Evolutionary conservation across 306 rosid species (phyloP).

Genomic region (Vigna trinervia): DNA sequence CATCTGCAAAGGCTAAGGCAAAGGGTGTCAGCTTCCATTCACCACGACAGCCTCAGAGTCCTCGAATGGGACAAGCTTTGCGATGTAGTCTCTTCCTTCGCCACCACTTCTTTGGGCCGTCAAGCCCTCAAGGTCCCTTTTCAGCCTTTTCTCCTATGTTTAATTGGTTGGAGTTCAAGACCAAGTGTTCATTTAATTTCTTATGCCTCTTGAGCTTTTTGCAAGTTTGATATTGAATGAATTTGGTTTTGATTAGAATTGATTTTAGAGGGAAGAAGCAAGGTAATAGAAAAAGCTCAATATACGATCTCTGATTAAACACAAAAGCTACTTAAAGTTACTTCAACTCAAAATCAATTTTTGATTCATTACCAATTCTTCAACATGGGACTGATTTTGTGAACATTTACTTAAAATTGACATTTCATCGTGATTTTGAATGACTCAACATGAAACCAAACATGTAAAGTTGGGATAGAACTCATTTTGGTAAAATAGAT

Average conservation of each 20-base stretch:
- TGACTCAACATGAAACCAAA: neutral
- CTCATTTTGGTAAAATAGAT: neutral
- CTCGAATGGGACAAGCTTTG: slow-evolving; percentile 93
- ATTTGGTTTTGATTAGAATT: neutral
- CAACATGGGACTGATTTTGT: neutral
- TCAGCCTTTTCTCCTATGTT: neutral
- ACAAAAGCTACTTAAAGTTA: neutral
- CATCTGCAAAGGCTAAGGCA: slow-evolving; percentile 41
- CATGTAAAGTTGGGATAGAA: neutral
- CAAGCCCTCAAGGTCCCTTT: slow-evolving; percentile 68
- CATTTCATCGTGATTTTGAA: neutral
- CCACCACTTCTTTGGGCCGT: slow-evolving; percentile 82
- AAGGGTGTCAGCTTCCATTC: slow-evolving; percentile 57
- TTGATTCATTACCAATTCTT: neutral
- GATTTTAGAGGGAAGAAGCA: neutral
- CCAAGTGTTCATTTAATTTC: neutral
- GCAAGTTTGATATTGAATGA: neutral
- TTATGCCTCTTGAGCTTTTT: neutral
- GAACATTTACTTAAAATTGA: neutral
- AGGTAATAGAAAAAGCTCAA: neutral
- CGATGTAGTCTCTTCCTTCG: slow-evolving; percentile 82
- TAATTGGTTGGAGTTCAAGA: slow-evolving; percentile 3
- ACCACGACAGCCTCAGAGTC: slow-evolving; percentile 73
- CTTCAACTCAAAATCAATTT: neutral
- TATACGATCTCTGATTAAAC: neutral